Evolutionary conservation across 805 yeast genomes (phyloP).

Genomic region (Candida suzukii): DNA sequence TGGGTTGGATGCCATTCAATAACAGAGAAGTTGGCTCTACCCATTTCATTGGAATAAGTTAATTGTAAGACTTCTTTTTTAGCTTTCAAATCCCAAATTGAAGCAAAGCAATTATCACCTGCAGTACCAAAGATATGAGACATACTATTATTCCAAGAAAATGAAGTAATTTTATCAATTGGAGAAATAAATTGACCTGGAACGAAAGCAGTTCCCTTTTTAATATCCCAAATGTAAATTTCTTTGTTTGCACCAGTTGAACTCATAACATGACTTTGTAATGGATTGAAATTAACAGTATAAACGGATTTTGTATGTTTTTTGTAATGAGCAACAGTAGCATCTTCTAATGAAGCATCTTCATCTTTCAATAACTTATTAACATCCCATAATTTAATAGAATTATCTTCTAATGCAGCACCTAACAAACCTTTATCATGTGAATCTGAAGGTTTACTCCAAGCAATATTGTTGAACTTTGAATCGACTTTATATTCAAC

Average conservation of each 20-base stretch:
- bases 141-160: conserved; percentile 84
- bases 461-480: conserved; percentile 73
- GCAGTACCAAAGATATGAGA: conserved; percentile 88
- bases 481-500: conserved; percentile 41
- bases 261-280: conserved; percentile 64
- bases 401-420: conserved; percentile 84
- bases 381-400: conserved; percentile 73
- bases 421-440: conserved; percentile 57
- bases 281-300: conserved; percentile 70
- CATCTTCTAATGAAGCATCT: conserved; percentile 27
- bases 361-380: conserved; percentile 35
- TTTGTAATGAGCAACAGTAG: conserved; percentile 43
- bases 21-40: conserved; percentile 64
- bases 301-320: conserved; percentile 68
- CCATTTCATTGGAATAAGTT: conserved; percentile 52
- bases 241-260: conserved; percentile 90
- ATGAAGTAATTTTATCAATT: conserved; percentile 69
- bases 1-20: conserved; percentile 95
- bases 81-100: conserved; percentile 90
- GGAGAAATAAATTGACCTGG: conserved; percentile 82
- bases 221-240: conserved; percentile 84
- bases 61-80: conserved; percentile 85
- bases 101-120: conserved; percentile 76
- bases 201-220: conserved; percentile 43
- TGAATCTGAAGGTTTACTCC: conserved; percentile 57